Base-by-base conservation (phyloP, 768 basidiomycete species). In the Boletus bicolor region DNA sequence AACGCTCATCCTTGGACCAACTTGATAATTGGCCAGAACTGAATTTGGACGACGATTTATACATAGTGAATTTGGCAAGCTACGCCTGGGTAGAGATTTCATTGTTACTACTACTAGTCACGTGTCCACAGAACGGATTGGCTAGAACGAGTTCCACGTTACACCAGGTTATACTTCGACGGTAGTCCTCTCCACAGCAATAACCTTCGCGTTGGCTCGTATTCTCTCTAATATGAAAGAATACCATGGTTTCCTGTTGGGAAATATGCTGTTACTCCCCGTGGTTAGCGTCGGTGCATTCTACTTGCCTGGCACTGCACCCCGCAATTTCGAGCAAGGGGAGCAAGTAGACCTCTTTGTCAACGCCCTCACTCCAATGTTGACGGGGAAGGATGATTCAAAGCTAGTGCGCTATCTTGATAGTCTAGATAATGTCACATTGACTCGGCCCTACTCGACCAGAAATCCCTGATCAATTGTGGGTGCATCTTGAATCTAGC, bases 401-500 rank as follows among this genome's bases (percentile, higher is more conserved):
- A 92, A 91, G 69, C 77, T 93, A 69, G 91, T 91, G 64, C 60
- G 86, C 73, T 36, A 7, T 53, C 36, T 38, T 45, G 36, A 39
- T 19, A 41, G 37, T 39, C 49, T 36, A 46, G 17, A 34, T 44
- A 38, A 42, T 19, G 28, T 54, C 24, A 11, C 28, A 49, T 60
- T 63, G 39, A 64, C 44, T 19, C 17, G 26, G 49, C 48, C 43
- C 21, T 38, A 11, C 21, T 51, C 28, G 11, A 19, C 57, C 58
- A 94, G 92, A 93, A 89, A 89, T 95, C 92, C 15, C 74, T 95
- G 62, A 90, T 95, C 50, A 93, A 93, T 66, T 93, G 92, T 93
- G 61, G 65, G 57, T 49, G 15, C 21, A 45, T 26, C 35, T 19
- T 37, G 11, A 45, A 21, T 34, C 15, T 30, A 24, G 35, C 24